A percentile compares a stretch with the other conserved stretches of the same genome.
Conservation (phyloP, 2,329 filamentous ascomycete species). For the Teratosphaeria viscida region DNA sequence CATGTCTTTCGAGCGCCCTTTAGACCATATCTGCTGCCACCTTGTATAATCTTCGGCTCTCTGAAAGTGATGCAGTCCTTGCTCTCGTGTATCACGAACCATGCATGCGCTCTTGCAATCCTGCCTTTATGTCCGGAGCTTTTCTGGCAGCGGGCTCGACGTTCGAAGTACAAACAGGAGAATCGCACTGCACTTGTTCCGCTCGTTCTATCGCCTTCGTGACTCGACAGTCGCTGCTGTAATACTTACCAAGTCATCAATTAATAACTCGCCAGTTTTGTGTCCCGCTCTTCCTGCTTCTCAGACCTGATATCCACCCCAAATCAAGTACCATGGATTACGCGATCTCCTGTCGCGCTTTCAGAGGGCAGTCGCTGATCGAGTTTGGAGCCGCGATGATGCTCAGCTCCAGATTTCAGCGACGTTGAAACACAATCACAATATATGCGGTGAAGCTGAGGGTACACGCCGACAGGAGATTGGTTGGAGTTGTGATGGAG, state of each 20-base stretch:
- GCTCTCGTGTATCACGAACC: not conserved
- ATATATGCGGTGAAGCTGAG: not conserved
- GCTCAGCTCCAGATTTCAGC: not conserved
- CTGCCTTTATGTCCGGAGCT: not conserved
- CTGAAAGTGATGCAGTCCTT: not conserved
- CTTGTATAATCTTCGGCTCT: not conserved
- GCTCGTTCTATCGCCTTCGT: not conserved
- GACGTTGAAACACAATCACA: not conserved
- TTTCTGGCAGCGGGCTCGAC: not conserved
- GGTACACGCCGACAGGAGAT: slow-evolving; percentile 17
- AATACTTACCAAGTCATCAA: not conserved
- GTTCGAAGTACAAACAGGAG: not conserved
- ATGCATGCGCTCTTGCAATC: not conserved
- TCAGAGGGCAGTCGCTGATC: not conserved
- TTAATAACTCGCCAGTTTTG: not conserved
- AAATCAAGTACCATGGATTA: not conserved
- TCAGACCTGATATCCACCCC: not conserved
- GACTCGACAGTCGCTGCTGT: not conserved
- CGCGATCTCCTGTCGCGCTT: not conserved
- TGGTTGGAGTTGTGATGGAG: slow-evolving; percentile 16
- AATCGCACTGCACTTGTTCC: not conserved
- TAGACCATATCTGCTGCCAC: not conserved
- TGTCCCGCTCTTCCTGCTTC: not conserved
- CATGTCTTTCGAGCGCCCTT: not conserved
- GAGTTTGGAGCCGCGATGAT: not conserved